A percentile compares a stretch with the other conserved stretches of the same genome.
These are phyloP conservation scores for Gonium pectorale DNA, from an alignment of 139 green algal species.

Conservation along the genomic window DNA sequence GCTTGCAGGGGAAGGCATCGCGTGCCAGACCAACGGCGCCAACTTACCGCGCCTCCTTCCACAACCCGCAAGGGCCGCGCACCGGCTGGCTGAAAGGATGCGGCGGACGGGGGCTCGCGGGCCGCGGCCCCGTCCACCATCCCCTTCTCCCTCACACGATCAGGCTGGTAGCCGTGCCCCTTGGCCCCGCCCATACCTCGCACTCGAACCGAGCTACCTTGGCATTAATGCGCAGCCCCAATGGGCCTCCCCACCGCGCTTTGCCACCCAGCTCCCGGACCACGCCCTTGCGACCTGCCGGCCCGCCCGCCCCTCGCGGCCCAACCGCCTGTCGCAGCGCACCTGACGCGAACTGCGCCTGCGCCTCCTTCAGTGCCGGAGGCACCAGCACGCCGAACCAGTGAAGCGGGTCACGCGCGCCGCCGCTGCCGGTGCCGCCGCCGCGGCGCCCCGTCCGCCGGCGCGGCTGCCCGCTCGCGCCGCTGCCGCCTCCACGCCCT, in stretches of 20 bases:
- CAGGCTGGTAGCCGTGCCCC: neutral
- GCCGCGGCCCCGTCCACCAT: no score
- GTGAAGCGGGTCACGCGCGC: slow-evolving; percentile 41
- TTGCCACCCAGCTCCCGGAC: neutral
- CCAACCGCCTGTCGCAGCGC: neutral
- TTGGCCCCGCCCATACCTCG: no score
- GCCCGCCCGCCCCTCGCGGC: no score
- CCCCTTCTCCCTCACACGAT: no score
- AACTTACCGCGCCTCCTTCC: no score
- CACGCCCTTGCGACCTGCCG: neutral
- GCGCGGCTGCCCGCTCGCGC: neutral
- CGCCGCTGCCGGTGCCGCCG: neutral
- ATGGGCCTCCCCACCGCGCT: no score
- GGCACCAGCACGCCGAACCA: slow-evolving; percentile 59
- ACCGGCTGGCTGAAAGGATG: no score
- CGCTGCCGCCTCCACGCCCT: neutral
- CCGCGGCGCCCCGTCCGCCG: neutral
- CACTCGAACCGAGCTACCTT: no score
- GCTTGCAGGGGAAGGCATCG: neutral
- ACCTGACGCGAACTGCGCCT: slow-evolving; percentile 14
- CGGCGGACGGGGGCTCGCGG: no score
- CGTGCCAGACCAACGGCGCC: no score
- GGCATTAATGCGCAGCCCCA: no score
- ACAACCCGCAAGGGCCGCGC: no score
- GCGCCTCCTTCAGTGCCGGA: slow-evolving; percentile 45